Evolutionary conservation across 2,329 filamentous ascomycete species (phyloP).

Genomic region (Cladophialophora exuberans): DNA sequence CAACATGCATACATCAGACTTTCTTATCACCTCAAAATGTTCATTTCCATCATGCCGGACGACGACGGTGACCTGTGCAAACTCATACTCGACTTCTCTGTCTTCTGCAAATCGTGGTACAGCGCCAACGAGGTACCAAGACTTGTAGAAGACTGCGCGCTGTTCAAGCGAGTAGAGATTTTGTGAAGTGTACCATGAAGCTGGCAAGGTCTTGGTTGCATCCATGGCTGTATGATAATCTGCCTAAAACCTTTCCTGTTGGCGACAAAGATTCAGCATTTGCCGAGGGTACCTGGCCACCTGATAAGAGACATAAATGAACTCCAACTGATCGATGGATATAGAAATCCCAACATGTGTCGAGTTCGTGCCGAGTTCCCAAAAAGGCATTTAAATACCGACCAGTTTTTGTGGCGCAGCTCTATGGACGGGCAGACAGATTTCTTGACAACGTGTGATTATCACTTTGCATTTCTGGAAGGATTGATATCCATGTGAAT

Average conservation of each 20-base stretch:
- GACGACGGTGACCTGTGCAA: slow-evolving; percentile 41
- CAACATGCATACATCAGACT: slow-evolving; percentile 26
- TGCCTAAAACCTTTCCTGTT: neutral
- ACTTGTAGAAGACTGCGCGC: slow-evolving; percentile 54
- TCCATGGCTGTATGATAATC: slow-evolving; percentile 21
- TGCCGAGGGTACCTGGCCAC: neutral
- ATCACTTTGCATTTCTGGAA: slow-evolving; percentile 5
- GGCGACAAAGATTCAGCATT: neutral
- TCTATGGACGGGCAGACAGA: neutral
- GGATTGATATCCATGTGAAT: slow-evolving; percentile 16
- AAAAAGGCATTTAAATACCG: slow-evolving; percentile 28
- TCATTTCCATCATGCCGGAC: slow-evolving; percentile 26
- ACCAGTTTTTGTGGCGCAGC: slow-evolving; percentile 1
- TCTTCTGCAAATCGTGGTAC: slow-evolving; percentile 52
- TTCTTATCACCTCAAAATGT: slow-evolving; percentile 26
- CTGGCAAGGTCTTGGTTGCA: slow-evolving; percentile 48
- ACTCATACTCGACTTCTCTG: slow-evolving; percentile 52
- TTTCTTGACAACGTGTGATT: neutral
- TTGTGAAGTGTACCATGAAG: slow-evolving; percentile 56
- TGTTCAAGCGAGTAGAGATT: slow-evolving; percentile 56
- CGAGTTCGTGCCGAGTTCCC: slow-evolving; percentile 6
- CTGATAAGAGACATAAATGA: neutral
- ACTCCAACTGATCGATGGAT: neutral
- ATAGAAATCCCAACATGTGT: neutral
- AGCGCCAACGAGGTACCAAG: slow-evolving; percentile 58